Evolutionary conservation across 306 rosid genomes (phyloP).

Genomic region (Alnus glutinosa): DNA sequence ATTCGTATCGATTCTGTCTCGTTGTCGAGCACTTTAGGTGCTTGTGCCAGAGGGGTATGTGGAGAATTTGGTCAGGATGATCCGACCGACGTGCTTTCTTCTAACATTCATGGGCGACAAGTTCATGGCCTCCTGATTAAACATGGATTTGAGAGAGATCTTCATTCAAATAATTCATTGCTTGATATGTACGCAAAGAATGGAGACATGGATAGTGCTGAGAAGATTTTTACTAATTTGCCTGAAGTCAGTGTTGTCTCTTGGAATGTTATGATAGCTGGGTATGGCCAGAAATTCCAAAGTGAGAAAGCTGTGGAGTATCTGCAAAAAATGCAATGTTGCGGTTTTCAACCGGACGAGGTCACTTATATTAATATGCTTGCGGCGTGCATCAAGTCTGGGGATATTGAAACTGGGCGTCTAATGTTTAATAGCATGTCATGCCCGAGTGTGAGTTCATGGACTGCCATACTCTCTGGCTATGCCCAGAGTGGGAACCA

Average conservation of each 20-base stretch:
- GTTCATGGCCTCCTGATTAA: conserved; percentile 58
- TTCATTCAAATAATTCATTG: conserved; percentile 68
- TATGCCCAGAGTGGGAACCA: conserved; percentile 58
- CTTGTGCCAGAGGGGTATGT: conserved; percentile 47
- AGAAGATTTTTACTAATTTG: conserved; percentile 52
- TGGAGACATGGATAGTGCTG: conserved; percentile 61
- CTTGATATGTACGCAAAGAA: conserved; percentile 73
- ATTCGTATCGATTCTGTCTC: conserved; percentile 62
- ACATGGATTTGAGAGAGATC: conserved; percentile 63
- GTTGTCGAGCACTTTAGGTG: conserved; percentile 61
- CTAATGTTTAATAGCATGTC: conserved; percentile 62
- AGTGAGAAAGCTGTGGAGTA: conserved; percentile 51
- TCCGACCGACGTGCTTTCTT: conserved; percentile 14
- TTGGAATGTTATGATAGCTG: conserved; percentile 79
- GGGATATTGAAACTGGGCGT: conserved; percentile 56
- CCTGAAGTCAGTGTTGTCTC: conserved; percentile 51
- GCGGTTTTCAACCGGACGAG: conserved; percentile 66
- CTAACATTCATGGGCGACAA: conserved; percentile 46
- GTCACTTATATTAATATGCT: conserved; percentile 70
- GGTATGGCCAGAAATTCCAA: conserved; percentile 57
- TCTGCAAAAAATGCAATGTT: conserved; percentile 47
- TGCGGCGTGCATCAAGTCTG: conserved; percentile 67
- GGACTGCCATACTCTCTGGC: conserved; percentile 78
- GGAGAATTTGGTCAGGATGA: conserved; percentile 38
- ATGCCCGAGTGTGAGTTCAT: conserved; percentile 63